phyloP scores from a whole-genome alignment of 1,284 basidiomycete species.

The Trichosporon sp. region DNA sequence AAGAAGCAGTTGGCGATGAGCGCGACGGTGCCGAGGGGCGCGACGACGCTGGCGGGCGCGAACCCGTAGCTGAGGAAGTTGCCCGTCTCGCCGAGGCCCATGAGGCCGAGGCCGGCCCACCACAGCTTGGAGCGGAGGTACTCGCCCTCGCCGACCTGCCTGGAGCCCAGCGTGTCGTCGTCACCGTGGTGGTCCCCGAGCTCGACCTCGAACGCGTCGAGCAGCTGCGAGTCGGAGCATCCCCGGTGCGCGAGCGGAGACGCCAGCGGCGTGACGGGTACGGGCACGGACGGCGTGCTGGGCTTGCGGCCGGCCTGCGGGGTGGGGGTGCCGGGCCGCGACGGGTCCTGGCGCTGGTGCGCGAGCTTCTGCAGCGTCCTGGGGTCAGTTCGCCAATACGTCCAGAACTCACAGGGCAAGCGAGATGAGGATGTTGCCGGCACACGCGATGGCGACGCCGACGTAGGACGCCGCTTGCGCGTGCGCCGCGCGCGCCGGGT shows the following conservation, averaged over 20 bases:
- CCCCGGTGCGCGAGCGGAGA: neutral
- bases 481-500: no score
- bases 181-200: conserved; percentile 9
- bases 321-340: neutral
- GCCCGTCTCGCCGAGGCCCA: conserved; percentile 85
- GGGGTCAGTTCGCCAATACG: neutral
- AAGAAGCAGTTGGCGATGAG: conserved; percentile 92
- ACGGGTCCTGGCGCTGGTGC: conserved; percentile 64
- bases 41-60: conserved; percentile 89
- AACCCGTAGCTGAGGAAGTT: conserved; percentile 88
- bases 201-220: conserved; percentile 5
- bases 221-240: neutral
- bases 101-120: conserved; percentile 85
- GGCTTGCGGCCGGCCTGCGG: neutral
- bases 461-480: conserved; percentile 60
- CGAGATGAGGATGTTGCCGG: conserved; percentile 82
- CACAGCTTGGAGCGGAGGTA: conserved; percentile 82
- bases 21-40: conserved; percentile 85
- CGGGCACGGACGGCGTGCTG: neutral
- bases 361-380: conserved; percentile 84
- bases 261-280: neutral
- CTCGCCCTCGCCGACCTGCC: conserved; percentile 45
- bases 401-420: conserved; percentile 60
- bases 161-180: conserved; percentile 1
- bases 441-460: conserved; percentile 77